Conservation (phyloP, 305 asterid species). For the Fraxinus greggii region DNA sequence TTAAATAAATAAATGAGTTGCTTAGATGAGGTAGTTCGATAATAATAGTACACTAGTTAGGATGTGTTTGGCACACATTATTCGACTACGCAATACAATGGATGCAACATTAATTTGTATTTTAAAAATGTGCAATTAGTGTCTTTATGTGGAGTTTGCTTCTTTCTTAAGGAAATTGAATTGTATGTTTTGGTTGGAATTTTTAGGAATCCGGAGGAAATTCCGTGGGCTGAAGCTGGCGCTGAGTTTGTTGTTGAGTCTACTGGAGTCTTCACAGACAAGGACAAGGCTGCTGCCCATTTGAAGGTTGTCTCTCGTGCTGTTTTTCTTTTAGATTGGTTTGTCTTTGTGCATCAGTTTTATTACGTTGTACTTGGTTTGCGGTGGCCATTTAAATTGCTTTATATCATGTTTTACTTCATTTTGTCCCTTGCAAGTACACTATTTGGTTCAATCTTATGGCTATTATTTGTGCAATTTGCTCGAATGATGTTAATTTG, state of each 20-base stretch:
- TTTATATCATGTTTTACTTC: background rate
- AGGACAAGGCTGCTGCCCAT: constrained; percentile 60
- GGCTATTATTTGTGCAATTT: background rate
- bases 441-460: background rate
- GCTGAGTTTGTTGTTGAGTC: constrained; percentile 56
- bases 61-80: background rate
- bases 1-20: background rate
- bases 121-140: background rate
- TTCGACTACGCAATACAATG: background rate
- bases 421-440: background rate
- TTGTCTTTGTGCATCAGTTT: background rate
- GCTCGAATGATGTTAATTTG: background rate
- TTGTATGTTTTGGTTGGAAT: background rate
- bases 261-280: constrained; percentile 58
- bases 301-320: constrained; percentile 38
- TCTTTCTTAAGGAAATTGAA: background rate
- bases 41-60: background rate
- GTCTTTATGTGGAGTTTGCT: background rate
- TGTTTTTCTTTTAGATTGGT: background rate
- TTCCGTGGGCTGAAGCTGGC: constrained; percentile 56
- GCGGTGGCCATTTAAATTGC: background rate
- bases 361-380: background rate
- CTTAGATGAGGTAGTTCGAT: background rate
- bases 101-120: background rate
- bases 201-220: constrained; percentile 49